phyloP scores from a whole-genome alignment of 441 rosid genomes.

The Iberis amara region DNA sequence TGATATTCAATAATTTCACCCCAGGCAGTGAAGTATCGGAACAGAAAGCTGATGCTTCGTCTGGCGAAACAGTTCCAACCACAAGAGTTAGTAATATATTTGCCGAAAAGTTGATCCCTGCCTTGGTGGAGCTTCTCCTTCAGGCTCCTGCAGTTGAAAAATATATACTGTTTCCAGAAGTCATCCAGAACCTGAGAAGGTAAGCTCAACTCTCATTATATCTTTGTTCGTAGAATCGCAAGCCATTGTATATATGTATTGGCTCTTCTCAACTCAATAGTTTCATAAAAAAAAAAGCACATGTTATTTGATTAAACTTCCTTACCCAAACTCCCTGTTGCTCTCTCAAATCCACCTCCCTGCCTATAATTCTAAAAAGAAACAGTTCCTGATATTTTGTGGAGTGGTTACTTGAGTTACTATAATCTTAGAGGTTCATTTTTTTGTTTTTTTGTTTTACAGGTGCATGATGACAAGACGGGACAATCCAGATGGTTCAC shows the following conservation, averaged over 20 bases:
- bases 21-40: conserved; percentile 44
- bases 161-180: conserved; percentile 67
- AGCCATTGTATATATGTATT: neutral
- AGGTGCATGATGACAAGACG: conserved; percentile 97
- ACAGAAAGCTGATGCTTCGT: conserved; percentile 37
- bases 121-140: conserved; percentile 72
- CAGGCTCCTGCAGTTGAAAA: conserved; percentile 70
- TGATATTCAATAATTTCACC: conserved; percentile 23
- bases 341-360: conserved; percentile 1
- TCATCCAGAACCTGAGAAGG: conserved; percentile 88
- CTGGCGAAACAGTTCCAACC: conserved; percentile 31
- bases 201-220: conserved; percentile 31
- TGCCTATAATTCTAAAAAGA: conserved; percentile 4
- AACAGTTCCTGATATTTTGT: conserved; percentile 1
- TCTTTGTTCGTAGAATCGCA: neutral
- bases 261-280: conserved; percentile 13
- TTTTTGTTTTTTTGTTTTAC: conserved; percentile 26
- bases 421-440: conserved; percentile 21
- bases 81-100: conserved; percentile 48
- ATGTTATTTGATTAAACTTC: conserved; percentile 14
- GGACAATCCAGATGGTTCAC: conserved; percentile 90
- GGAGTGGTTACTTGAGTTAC: conserved; percentile 7
- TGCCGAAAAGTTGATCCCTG: conserved; percentile 83
- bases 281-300: conserved; percentile 7
- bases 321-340: neutral